A percentile compares a stretch with the other conserved stretches of the same genome.
phyloP scores from a whole-genome alignment of 805 yeast genomes.

The Jamesozyma gamospora region DNA sequence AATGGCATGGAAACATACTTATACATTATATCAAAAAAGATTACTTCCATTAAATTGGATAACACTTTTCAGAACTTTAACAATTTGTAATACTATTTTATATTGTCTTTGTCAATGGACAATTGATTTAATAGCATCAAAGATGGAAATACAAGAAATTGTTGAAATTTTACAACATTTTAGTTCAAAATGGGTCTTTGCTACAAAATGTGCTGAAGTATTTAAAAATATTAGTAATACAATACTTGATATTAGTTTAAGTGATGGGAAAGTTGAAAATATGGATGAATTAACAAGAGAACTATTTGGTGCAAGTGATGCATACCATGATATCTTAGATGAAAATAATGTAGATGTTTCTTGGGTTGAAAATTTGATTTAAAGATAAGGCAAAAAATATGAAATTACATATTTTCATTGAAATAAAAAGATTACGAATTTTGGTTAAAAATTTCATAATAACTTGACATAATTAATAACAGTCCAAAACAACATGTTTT shows the following conservation, averaged over 20 bases:
- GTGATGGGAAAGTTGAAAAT: constrained; percentile 31
- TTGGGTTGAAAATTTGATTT: constrained; percentile 29
- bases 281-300: constrained; percentile 34
- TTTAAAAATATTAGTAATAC: constrained; percentile 36
- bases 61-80: constrained; percentile 36
- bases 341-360: constrained; percentile 39
- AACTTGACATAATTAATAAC: too few species aligned
- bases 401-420: too few species aligned
- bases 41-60: constrained; percentile 43
- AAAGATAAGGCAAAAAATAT: too few species aligned
- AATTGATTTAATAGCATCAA: constrained; percentile 37
- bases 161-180: constrained; percentile 39
- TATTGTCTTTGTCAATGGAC: constrained; percentile 40
- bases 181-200: constrained; percentile 39
- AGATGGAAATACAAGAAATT: constrained; percentile 37
- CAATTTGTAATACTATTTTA: constrained; percentile 38
- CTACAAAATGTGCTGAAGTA: constrained; percentile 35
- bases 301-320: constrained; percentile 36
- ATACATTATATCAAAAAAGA: constrained; percentile 36
- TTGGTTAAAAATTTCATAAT: too few species aligned
- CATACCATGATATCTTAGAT: constrained; percentile 38
- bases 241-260: constrained; percentile 36
- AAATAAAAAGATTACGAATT: too few species aligned
- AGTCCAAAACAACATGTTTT: too few species aligned
- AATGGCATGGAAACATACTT: constrained; percentile 37